Evolutionary conservation across 345 rosid genomes (phyloP).

Genomic region (Aegle marmelos): DNA sequence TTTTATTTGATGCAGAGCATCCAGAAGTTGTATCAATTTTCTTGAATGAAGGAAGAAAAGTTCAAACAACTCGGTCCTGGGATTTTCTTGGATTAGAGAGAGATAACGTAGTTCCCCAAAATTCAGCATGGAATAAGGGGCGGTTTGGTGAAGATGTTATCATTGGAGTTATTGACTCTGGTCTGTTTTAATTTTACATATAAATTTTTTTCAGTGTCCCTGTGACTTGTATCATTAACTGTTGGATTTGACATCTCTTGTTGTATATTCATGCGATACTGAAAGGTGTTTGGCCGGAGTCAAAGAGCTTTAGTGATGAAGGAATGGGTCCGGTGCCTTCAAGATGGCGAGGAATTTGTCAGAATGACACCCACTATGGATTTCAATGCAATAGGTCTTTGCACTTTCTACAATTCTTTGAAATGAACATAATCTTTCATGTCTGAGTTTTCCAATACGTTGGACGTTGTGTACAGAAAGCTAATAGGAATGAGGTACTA

Average conservation of each 20-base stretch:
- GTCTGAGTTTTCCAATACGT: no score
- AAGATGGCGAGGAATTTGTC: conserved; percentile 29
- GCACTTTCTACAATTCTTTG: not conserved
- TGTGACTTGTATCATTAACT: no score
- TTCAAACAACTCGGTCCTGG: conserved; percentile 72
- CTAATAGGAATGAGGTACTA: conserved; percentile 41
- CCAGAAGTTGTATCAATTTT: conserved; percentile 61
- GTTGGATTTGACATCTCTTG: no score
- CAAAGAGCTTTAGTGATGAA: conserved; percentile 6
- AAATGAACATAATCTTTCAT: no score
- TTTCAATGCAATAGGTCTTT: conserved; percentile 28
- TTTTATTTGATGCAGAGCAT: conserved; percentile 32
- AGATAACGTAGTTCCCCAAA: conserved; percentile 27
- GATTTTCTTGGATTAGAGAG: conserved; percentile 51
- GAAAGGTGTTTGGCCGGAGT: conserved; percentile 38
- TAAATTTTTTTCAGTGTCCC: not conserved
- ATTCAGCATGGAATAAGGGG: conserved; percentile 47
- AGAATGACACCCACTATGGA: conserved; percentile 5
- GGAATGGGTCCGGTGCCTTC: conserved; percentile 27
- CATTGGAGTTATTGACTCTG: conserved; percentile 61
- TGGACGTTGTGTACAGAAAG: conserved; percentile 28
- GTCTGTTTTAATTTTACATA: conserved; percentile 14
- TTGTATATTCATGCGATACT: not conserved
- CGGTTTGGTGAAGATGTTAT: conserved; percentile 51
- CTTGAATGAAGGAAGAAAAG: conserved; percentile 41